phyloP scores from a whole-genome alignment of 1,284 basidiomycete genomes.

The Cystobasidiaceae sp. region DNA sequence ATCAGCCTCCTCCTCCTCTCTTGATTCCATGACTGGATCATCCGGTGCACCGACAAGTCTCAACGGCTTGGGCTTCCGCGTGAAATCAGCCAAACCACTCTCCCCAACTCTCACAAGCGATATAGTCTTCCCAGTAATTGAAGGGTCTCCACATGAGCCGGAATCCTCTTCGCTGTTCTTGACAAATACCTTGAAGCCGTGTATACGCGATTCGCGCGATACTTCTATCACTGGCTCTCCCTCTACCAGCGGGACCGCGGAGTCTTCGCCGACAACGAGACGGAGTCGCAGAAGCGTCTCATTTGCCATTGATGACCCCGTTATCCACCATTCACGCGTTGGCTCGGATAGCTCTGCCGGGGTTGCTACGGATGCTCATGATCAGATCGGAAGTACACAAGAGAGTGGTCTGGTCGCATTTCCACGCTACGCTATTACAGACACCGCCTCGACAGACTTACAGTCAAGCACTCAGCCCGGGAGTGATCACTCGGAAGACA shows the following conservation, averaged over 20 bases:
- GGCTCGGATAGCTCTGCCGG: background rate
- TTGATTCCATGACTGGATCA: too few relatives aligned
- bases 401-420: background rate
- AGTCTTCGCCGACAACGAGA: slow-evolving; percentile 1
- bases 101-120: background rate
- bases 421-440: background rate
- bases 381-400: background rate
- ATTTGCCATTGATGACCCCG: slow-evolving; percentile 1
- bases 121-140: slow-evolving; percentile 2
- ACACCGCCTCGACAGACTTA: background rate
- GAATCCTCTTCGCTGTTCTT: background rate
- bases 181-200: background rate
- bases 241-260: background rate
- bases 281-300: slow-evolving; percentile 10
- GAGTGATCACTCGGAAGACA: background rate
- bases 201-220: background rate
- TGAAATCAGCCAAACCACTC: background rate
- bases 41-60: too few relatives aligned
- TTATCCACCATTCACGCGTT: background rate
- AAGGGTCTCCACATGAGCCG: background rate
- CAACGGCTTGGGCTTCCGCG: background rate
- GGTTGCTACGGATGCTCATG: background rate
- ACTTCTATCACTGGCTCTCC: background rate
- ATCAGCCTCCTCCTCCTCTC: too few relatives aligned
- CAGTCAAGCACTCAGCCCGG: background rate